Conservation (phyloP, 1,284 basidiomycete species). For the Stereum hirsutum region DNA sequence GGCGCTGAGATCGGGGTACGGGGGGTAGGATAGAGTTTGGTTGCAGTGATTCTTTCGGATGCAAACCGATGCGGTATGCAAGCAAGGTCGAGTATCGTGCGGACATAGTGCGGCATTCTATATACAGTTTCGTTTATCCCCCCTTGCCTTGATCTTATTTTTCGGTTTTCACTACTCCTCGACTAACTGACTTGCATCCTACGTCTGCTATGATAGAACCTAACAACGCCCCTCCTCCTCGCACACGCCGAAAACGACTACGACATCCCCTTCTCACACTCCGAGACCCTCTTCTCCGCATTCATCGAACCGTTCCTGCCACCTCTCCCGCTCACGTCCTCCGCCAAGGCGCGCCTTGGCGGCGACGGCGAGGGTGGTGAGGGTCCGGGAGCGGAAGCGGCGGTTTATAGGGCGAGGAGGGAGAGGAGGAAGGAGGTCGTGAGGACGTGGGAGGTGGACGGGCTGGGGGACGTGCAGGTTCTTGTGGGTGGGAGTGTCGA, state of each 20-base stretch:
- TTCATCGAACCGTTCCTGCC: constrained; percentile 62
- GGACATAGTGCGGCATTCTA: not conserved
- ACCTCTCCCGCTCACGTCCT: constrained; percentile 23
- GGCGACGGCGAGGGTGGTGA: constrained; percentile 17
- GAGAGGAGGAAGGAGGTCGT: constrained; percentile 36
- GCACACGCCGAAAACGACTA: constrained; percentile 77
- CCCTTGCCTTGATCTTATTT: not conserved
- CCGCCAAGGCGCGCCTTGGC: too few relatives aligned
- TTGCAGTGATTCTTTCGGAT: too few relatives aligned
- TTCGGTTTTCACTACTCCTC: too few relatives aligned
- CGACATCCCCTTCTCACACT: constrained; percentile 76
- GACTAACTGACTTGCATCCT: too few relatives aligned
- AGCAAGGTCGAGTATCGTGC: not conserved
- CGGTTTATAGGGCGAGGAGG: constrained; percentile 25
- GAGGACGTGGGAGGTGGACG: constrained; percentile 32
- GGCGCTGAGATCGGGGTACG: too few relatives aligned
- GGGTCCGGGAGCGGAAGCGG: constrained; percentile 2
- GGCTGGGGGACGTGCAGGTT: constrained; percentile 51
- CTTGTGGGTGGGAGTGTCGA: constrained; percentile 32
- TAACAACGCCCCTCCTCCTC: constrained; percentile 60
- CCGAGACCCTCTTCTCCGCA: constrained; percentile 60
- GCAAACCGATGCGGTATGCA: too few relatives aligned
- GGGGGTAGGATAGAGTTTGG: too few relatives aligned
- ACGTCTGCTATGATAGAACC: too few relatives aligned
- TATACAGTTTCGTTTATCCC: constrained; percentile 3